A percentile compares a stretch with the other conserved stretches of the same genome.
Evolutionary conservation across 306 rosid genomes (phyloP).

Genomic region (Citrullus mucosospermus): DNA sequence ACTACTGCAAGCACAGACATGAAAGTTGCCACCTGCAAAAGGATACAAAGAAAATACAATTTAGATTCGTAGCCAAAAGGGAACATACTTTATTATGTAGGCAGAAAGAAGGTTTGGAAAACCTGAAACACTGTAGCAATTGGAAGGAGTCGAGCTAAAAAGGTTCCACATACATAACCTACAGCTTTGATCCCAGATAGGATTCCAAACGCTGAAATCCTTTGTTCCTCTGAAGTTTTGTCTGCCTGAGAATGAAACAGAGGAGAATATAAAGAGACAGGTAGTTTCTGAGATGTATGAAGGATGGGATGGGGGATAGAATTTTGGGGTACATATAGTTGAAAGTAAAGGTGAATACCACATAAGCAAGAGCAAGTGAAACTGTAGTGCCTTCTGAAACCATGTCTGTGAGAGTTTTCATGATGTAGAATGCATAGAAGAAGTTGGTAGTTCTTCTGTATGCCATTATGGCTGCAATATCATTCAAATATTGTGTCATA

Average conservation of each 20-base stretch:
- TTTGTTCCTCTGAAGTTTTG: constrained; percentile 26
- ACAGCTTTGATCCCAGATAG: constrained; percentile 59
- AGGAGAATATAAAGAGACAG: neutral
- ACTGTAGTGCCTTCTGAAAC: constrained; percentile 41
- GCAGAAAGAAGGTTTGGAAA: constrained; percentile 1
- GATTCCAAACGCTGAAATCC: constrained; percentile 62
- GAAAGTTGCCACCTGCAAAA: constrained; percentile 47
- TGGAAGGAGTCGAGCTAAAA: constrained; percentile 61
- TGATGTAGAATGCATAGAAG: constrained; percentile 48
- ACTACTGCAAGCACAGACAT: constrained; percentile 36
- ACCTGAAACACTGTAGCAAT: constrained; percentile 55
- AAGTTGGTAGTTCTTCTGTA: constrained; percentile 40
- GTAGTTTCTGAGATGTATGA: neutral
- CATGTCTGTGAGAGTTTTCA: constrained; percentile 52
- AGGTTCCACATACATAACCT: constrained; percentile 52
- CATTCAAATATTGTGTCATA: neutral
- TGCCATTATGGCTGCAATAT: constrained; percentile 56
- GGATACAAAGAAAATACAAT: neutral
- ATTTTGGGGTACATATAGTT: neutral
- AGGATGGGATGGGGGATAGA: neutral
- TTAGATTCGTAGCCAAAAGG: neutral
- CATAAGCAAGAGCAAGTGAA: constrained; percentile 73
- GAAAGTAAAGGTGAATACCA: constrained; percentile 30
- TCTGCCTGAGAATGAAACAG: constrained; percentile 41
- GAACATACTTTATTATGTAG: neutral